Base-by-base conservation (phyloP, 495 filamentous ascomycete species). In the Staphylotrichum tortipilum region DNA sequence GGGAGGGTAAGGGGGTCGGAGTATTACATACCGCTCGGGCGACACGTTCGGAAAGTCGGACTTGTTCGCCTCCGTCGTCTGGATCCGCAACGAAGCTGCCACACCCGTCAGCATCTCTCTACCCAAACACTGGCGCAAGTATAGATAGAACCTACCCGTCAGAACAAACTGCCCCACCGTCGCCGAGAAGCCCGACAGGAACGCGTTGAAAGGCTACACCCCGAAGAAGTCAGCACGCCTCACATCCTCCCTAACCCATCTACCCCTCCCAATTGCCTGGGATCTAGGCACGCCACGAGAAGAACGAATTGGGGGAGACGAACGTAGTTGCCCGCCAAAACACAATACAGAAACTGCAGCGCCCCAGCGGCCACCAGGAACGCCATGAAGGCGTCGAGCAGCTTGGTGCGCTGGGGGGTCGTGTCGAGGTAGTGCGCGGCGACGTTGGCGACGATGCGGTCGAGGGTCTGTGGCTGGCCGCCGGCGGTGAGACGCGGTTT, bases 101-200 rank as follows among this genome's bases (percentile, higher is more conserved):
- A 22, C 22, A 18, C 23, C n/a, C n/a, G n/a, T 56, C 35, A 51
- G 49, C 47, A 44, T 31, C n/a, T 15, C 3, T 18, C 23, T n/a
- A n/a, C n/a, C n/a, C n/a, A n/a, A n/a, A n/a, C n/a, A n/a, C n/a
- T n/a, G n/a, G n/a, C n/a, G n/a, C n/a, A n/a, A n/a, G n/a, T n/a
- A n/a, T n/a, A n/a, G n/a, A n/a, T n/a, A n/a, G n/a, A 4, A 51
- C 67, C 62, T 83, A 72, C 87, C 89, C 35, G 90, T 95, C 43
- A 97, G 79, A 33, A 98, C 92, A 68, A 98, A 98, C 63, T 98
- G 94, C 17, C 94, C 92, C 40, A 98, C 91, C 3, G 94, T 92
- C 10, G 91, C 91, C 36, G 78, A 82, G 75, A 98, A 98, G 37
- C 94, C 94, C 26, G 89, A 84, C 35, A 98, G 77, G 74, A 98